Evolutionary conservation across 306 rosid species (phyloP).

Genomic region (Pterocarpus macrocarpus): DNA sequence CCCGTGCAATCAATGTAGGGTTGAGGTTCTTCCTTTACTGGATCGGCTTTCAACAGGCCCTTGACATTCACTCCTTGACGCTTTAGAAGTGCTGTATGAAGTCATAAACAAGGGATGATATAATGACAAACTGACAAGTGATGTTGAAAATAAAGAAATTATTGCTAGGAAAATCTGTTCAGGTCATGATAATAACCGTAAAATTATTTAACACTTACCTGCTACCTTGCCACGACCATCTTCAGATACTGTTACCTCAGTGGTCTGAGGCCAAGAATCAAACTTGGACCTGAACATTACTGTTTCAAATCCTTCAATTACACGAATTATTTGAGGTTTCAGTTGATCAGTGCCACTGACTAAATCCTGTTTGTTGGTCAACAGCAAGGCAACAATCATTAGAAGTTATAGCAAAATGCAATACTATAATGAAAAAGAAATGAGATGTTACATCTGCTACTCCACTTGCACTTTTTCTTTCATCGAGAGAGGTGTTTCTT

Average conservation of each 20-base stretch:
- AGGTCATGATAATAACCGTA: constrained; percentile 29
- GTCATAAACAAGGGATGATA: constrained; percentile 33
- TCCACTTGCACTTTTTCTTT: constrained; percentile 83
- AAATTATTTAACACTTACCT: constrained; percentile 63
- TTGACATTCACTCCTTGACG: constrained; percentile 94
- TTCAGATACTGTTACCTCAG: constrained; percentile 80
- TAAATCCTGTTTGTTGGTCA: constrained; percentile 65
- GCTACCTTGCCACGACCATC: constrained; percentile 99
- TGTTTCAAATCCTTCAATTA: constrained; percentile 92
- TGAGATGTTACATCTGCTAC: constrained; percentile 77
- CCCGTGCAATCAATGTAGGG: constrained; percentile 97
- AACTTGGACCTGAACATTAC: constrained; percentile 87
- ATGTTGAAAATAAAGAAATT: not conserved
- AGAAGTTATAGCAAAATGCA: constrained; percentile 39
- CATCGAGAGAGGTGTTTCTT: constrained; percentile 85
- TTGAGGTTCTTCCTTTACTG: constrained; percentile 91
- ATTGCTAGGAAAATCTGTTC: constrained; percentile 18
- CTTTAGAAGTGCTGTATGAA: constrained; percentile 74
- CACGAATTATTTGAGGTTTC: constrained; percentile 77
- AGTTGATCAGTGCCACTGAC: constrained; percentile 63
- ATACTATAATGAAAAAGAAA: constrained; percentile 20
- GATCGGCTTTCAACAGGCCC: constrained; percentile 90
- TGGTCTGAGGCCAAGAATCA: constrained; percentile 80
- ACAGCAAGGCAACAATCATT: constrained; percentile 34
- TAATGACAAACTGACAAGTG: constrained; percentile 9